phyloP scores from a whole-genome alignment of 257 asterid genomes.

The Verbascum thapsus region DNA sequence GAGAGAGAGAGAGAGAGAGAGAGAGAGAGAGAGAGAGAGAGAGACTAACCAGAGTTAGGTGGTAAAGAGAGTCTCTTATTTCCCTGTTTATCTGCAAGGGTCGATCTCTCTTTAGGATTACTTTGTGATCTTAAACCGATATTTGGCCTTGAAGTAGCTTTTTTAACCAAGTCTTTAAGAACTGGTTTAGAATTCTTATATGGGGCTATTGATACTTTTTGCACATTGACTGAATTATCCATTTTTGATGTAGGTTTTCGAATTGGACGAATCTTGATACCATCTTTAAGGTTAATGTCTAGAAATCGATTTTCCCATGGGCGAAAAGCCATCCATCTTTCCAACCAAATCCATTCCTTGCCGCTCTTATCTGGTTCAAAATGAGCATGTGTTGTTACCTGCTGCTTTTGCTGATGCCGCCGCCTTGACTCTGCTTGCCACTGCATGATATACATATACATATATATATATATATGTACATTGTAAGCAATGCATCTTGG shows the following conservation, averaged over 20 bases:
- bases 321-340: conserved; percentile 97
- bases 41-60: conserved; percentile 55
- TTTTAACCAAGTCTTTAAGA: conserved; percentile 41
- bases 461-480: no score
- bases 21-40: conserved; percentile 25
- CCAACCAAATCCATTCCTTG: conserved; percentile 99
- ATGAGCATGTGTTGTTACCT: conserved; percentile 32
- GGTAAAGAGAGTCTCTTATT: conserved; percentile 82
- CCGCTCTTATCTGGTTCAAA: conserved; percentile 68
- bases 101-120: conserved; percentile 74
- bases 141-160: conserved; percentile 47
- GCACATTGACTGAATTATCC: conserved; percentile 40
- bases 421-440: conserved; percentile 94
- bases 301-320: conserved; percentile 87
- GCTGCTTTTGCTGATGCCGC: conserved; percentile 32
- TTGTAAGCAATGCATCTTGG: neutral
- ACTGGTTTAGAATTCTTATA: conserved; percentile 41
- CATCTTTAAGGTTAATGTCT: conserved; percentile 64
- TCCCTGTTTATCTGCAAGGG: conserved; percentile 55
- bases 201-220: conserved; percentile 35
- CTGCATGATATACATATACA: conserved; percentile 57
- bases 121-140: conserved; percentile 62
- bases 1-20: no score
- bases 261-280: conserved; percentile 44
- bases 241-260: conserved; percentile 46